These are phyloP conservation scores for Pisolithus tinctorius DNA, from an alignment of 768 basidiomycete species.

Conservation along the genomic window DNA sequence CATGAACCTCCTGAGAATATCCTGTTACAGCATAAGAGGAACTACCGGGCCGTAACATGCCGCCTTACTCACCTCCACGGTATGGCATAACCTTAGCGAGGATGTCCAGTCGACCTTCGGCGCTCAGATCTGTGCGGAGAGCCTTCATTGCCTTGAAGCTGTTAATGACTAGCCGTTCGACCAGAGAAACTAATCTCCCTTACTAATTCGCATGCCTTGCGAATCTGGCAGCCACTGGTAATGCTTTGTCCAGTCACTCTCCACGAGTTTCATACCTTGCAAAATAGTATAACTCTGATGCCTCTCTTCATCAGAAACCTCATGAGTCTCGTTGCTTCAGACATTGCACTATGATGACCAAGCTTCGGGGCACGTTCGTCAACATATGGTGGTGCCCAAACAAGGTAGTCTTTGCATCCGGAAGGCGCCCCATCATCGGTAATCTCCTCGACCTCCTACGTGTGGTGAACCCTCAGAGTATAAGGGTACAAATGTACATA, in stretches of 20 bases:
- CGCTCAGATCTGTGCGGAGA: conserved; percentile 60
- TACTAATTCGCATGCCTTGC: conserved; percentile 79
- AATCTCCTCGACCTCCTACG: conserved; percentile 55
- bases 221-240: conserved; percentile 39
- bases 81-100: conserved; percentile 74
- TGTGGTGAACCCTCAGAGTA: not conserved
- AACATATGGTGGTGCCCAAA: conserved; percentile 67
- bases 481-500: not conserved
- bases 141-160: conserved; percentile 67
- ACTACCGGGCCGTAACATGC: not conserved
- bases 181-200: conserved; percentile 10
- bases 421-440: conserved; percentile 79
- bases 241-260: not conserved
- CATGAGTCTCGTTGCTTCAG: conserved; percentile 69
- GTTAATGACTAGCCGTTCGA: not conserved
- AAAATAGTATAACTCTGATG: conserved; percentile 80
- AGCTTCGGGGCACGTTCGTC: conserved; percentile 48
- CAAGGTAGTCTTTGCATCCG: conserved; percentile 69
- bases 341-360: conserved; percentile 52
- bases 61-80: conserved; percentile 55
- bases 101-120: conserved; percentile 72
- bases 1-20: conserved; percentile 60
- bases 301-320: conserved; percentile 77
- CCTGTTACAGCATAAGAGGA: conserved; percentile 32
- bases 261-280: conserved; percentile 46